Conservation (phyloP, 1,284 basidiomycete genomes). For the Leccinum fuscescens region DNA sequence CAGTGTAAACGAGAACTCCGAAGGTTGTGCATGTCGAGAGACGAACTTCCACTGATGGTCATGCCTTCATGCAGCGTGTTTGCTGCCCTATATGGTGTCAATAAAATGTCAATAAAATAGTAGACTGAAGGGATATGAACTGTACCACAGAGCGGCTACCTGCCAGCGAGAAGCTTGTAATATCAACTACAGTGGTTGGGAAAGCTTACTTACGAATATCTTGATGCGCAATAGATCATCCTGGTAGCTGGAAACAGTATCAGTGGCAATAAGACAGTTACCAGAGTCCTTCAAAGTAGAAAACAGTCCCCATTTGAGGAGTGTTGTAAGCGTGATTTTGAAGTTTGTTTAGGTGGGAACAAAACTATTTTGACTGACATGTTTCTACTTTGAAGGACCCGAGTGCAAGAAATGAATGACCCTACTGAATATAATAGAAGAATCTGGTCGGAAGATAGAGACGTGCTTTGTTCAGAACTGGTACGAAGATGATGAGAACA, state of each 20-base stretch:
- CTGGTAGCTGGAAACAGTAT: not conserved
- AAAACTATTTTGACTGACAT: no score
- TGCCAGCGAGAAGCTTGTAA: not conserved
- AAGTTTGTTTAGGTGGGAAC: no score
- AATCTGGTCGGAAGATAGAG: not conserved
- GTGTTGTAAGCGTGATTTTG: no score
- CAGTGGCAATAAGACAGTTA: no score
- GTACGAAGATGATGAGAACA: not conserved
- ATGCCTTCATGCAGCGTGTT: slow-evolving; percentile 4
- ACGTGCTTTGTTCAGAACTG: not conserved
- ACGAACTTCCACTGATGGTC: slow-evolving; percentile 4
- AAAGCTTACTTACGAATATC: slow-evolving; percentile 2
- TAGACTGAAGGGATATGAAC: not conserved
- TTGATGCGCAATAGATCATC: not conserved
- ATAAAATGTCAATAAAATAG: not conserved
- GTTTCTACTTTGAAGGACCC: no score
- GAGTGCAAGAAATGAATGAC: no score
- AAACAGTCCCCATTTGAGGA: no score
- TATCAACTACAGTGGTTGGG: not conserved
- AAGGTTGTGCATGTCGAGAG: not conserved
- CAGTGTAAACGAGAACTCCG: not conserved
- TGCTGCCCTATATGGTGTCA: not conserved
- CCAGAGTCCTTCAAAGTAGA: no score
- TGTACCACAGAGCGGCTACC: slow-evolving; percentile 3
- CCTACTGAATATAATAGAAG: not conserved